Conservation (phyloP, 768 basidiomycete species). For the Tubosaeta sp. region DNA sequence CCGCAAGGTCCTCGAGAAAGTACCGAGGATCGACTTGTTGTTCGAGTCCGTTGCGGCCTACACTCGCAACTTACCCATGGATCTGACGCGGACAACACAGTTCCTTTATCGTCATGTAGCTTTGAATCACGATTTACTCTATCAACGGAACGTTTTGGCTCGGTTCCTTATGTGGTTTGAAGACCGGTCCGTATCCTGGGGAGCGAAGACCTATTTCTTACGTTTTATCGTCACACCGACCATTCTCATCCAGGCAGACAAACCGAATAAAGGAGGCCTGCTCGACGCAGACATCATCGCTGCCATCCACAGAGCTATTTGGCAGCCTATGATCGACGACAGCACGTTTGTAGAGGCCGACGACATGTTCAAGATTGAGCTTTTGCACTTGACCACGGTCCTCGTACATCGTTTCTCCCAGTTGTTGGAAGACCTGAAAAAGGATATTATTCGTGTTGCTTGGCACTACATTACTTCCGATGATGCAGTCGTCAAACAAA, state of each 20-base stretch:
- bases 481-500: conserved; percentile 89
- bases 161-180: conserved; percentile 87
- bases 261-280: conserved; percentile 51
- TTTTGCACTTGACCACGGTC: conserved; percentile 83
- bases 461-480: conserved; percentile 86
- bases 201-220: conserved; percentile 75
- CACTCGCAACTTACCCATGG: conserved; percentile 75
- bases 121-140: conserved; percentile 58
- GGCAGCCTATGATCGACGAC: conserved; percentile 70
- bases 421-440: conserved; percentile 78
- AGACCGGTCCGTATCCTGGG: conserved; percentile 55
- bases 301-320: conserved; percentile 68
- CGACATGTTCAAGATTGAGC: conserved; percentile 87
- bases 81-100: conserved; percentile 69
- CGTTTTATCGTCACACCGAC: conserved; percentile 87
- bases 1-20: conserved; percentile 60
- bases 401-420: conserved; percentile 81
- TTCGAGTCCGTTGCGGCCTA: conserved; percentile 85
- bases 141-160: conserved; percentile 77
- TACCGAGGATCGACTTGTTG: conserved; percentile 80
- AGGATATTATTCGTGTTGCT: conserved; percentile 90
- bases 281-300: conserved; percentile 69
- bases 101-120: conserved; percentile 89
- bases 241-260: conserved; percentile 70
- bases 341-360: conserved; percentile 55